Percentiles rank a stretch among this genome's conserved stretches.
phyloP scores from a whole-genome alignment of 768 basidiomycete species.

The Ramaria sp. region DNA sequence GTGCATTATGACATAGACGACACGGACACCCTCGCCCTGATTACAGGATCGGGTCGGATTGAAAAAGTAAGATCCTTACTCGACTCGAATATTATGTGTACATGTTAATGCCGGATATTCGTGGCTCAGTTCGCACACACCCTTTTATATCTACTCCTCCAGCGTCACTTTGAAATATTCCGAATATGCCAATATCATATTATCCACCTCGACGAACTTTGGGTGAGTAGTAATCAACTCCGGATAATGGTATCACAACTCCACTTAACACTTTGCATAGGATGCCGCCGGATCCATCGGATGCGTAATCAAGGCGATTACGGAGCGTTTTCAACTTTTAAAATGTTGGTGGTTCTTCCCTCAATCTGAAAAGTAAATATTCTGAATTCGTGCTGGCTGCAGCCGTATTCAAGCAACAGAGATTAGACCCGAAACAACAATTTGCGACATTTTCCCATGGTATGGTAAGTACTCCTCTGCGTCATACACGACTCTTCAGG shows the following conservation, averaged over 20 bases:
- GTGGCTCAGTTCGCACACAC: slow-evolving; percentile 7
- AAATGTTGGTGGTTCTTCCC: slow-evolving; percentile 3
- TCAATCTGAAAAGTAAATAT: neutral
- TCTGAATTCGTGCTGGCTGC: neutral
- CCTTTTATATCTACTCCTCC: slow-evolving; percentile 9
- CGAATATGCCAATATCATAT: slow-evolving; percentile 17
- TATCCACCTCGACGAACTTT: slow-evolving; percentile 20
- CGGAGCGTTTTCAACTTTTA: slow-evolving; percentile 16
- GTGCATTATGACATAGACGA: slow-evolving; percentile 22
- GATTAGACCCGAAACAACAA: slow-evolving; percentile 15
- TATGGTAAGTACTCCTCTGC: slow-evolving; percentile 11
- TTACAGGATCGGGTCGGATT: slow-evolving; percentile 17
- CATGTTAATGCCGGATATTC: neutral
- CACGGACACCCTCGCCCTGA: slow-evolving; percentile 18
- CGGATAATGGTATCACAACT: neutral
- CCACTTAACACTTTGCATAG: neutral
- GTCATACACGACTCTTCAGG: neutral
- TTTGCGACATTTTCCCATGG: slow-evolving; percentile 18
- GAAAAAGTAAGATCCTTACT: slow-evolving; percentile 17
- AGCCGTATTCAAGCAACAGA: slow-evolving; percentile 18
- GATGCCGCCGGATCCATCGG: neutral
- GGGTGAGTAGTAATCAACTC: neutral
- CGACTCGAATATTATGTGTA: neutral
- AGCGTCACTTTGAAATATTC: slow-evolving; percentile 14
- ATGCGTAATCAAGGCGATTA: slow-evolving; percentile 7